Conservation (phyloP, 805 yeast genomes). For the Suhomyces kilbournensis region DNA sequence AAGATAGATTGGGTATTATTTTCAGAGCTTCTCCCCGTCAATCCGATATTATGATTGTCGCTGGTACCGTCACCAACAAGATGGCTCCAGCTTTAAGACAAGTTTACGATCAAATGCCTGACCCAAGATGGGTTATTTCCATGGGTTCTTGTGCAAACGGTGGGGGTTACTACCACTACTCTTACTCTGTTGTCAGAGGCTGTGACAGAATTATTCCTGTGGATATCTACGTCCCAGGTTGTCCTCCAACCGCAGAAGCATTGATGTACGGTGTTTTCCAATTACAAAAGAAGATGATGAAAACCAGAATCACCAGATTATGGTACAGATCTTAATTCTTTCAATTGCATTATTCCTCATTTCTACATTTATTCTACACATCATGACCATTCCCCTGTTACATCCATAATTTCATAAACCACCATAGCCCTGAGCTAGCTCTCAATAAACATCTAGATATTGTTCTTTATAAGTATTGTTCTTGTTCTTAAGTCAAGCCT, state of each 20-base stretch:
- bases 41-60: slow-evolving; percentile 88
- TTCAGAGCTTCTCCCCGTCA: slow-evolving; percentile 94
- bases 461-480: not conserved
- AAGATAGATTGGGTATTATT: slow-evolving; percentile 87
- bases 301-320: slow-evolving; percentile 73
- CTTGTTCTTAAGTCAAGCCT: too few relatives aligned
- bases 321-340: slow-evolving; percentile 63
- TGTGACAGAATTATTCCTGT: slow-evolving; percentile 88
- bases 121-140: slow-evolving; percentile 90
- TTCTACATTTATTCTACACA: not conserved
- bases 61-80: slow-evolving; percentile 87
- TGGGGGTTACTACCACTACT: slow-evolving; percentile 89
- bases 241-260: slow-evolving; percentile 91
- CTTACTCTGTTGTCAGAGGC: slow-evolving; percentile 85
- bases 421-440: not conserved
- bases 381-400: not conserved
- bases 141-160: slow-evolving; percentile 96
- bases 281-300: slow-evolving; percentile 86
- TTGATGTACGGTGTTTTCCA: slow-evolving; percentile 88
- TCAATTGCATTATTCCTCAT: not conserved
- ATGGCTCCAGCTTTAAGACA: slow-evolving; percentile 94
- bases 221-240: slow-evolving; percentile 88
- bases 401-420: not conserved
- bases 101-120: slow-evolving; percentile 93
- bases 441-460: not conserved